Evolutionary conservation across 2,329 filamentous ascomycete genomes (phyloP).

Genomic region (Ambrosiella beaveri): DNA sequence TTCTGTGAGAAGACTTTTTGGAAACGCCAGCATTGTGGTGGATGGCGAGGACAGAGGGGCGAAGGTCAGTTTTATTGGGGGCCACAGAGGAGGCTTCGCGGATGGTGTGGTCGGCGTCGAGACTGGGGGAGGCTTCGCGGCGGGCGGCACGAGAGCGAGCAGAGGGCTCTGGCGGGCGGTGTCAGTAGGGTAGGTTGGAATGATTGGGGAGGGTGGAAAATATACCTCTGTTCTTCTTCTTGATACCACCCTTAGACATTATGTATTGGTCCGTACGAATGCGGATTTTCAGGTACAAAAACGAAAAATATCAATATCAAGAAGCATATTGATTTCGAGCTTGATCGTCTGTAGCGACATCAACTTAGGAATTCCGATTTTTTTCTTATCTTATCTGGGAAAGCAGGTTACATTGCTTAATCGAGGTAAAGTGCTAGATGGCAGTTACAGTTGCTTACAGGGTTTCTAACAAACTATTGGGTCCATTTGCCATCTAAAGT

Average conservation of each 20-base stretch:
- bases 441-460: no score
- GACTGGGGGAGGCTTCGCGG: conserved; percentile 11
- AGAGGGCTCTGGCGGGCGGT: conserved; percentile 7
- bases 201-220: no score
- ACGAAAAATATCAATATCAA: no score
- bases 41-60: conserved; percentile 51
- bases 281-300: neutral
- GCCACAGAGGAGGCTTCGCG: conserved; percentile 10
- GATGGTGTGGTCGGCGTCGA: conserved; percentile 8
- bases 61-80: conserved; percentile 18
- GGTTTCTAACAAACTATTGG: no score
- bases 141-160: conserved; percentile 10
- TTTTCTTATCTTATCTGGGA: no score
- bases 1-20: conserved; percentile 40
- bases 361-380: no score
- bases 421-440: no score
- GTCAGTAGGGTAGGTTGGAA: neutral
- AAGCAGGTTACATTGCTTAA: no score
- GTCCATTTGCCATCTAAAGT: no score
- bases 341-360: no score
- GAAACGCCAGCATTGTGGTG: conserved; percentile 49
- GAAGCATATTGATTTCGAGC: no score
- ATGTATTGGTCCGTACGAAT: neutral
- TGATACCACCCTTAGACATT: conserved; percentile 13
- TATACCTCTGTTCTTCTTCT: conserved; percentile 12